Base-by-base conservation (phyloP, 371 early-diverging fungal genomes). In the Mucor racemosus region DNA sequence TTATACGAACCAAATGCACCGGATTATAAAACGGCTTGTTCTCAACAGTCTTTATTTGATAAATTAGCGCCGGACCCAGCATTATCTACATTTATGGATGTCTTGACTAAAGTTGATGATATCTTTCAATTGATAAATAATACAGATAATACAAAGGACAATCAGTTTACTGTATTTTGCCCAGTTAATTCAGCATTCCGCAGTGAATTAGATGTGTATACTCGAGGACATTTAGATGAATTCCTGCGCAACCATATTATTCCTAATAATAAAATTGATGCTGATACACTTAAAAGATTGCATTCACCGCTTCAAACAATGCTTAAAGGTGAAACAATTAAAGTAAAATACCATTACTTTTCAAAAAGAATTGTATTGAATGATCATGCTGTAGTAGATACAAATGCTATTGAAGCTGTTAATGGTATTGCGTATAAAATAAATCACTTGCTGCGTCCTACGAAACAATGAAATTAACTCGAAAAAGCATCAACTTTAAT, bases 391-490 rank as follows among this genome's bases (percentile, higher is more conserved):
- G 55, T 41, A 0, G 78, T 83, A 11, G 75, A 77, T 60, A 70
- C 60, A 9, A 67, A 76, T 60, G 46, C 73, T n/a, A 66, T 78
- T 7, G 66, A 73, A 41, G 80, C 84, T 11, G 34, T 65, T 13
- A 80, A 80, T 73, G 81, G 84, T 17, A 75, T 80, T 50, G 84
- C 84, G 17, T 80, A 80, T 65, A 76, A 72, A 62, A 77, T 83
- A 33, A 71, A 80, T 64, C 71, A 72, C 60, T 69, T 79, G 40
- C 58, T 83, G 59, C 66, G 71, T 14, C 72, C 75, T 53, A 48
- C 71, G 17, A 15, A 60, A 35, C 41, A 31, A 26, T 4, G 42
- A 14, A 46, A 55, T 31, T 14, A 55, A 55, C 35, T 55, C 13
- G 17, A 26, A 26, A 26, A 26, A 26, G 26, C 1, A 26, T 26